Base-by-base conservation (phyloP, 345 rosid genomes). In the Nephelium lappaceum region DNA sequence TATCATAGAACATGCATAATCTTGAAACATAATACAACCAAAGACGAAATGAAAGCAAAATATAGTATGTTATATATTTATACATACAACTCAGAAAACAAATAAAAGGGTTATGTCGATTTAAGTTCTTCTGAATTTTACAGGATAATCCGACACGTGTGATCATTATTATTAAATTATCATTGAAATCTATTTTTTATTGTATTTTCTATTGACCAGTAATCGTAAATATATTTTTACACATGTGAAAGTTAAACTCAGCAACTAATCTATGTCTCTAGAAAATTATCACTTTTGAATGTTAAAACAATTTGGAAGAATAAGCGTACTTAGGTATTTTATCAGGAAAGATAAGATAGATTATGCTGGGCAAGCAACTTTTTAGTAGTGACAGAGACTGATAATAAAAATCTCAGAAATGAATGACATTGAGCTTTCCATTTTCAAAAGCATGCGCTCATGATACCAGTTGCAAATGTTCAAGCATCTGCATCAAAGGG, bases 401-500 rank as follows among this genome's bases (percentile, higher is more conserved):
- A 23, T 47, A 41, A 64, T 19, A 16, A 55, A 60, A 27, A 43
- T 63, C 47, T 62, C 58, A 18, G 16, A 71, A 60, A 31, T 15
- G 4, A 27, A 15, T 19, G 15, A 72, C 5, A 61, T 71, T 58
- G 31, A 21, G 66, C 18, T 23, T 36, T 72, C 47, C 16, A 39
- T 75, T 25, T 47, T n/a, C 49, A 38, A 31, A 15, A 45, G 5
- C 55, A 36, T 72, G 67, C 41, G 67, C 72, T 53, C 16, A 19
- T 8, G 2, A 39, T 53, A 16, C 55, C 72, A 72, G 36, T 47
- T 71, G 71, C 82, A 69, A 69, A 74, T 81, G 74, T 42, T 63
- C 60, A 68, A 27, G 83, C 68, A 77, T 83, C 83, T 61, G 74
- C 77, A 73, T 69, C 41, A 31, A 69, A 31, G 8, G 58, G 39